Evolutionary conservation across 441 rosid species (phyloP).

Genomic region (Cnidoscolus chayamansa): DNA sequence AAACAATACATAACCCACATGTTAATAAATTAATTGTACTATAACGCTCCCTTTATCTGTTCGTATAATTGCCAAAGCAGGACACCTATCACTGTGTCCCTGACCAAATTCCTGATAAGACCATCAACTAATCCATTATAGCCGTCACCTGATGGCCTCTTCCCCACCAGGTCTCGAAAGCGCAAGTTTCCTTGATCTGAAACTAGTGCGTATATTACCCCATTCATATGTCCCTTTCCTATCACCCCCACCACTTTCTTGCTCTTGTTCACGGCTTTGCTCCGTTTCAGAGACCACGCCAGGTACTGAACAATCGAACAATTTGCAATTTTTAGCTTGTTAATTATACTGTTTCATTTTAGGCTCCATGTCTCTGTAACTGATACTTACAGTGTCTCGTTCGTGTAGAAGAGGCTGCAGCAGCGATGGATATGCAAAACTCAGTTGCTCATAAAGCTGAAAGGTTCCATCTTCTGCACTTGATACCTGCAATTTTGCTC

Average conservation of each 20-base stretch:
- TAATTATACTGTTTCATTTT: not conserved
- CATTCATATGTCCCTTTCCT: conserved; percentile 84
- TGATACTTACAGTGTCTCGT: conserved; percentile 66
- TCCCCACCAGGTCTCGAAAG: conserved; percentile 69
- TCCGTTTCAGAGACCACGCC: conserved; percentile 83
- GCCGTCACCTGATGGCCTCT: conserved; percentile 31
- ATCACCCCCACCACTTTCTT: conserved; percentile 76
- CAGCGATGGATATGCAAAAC: conserved; percentile 67
- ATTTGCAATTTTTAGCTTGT: not conserved
- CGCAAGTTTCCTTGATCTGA: conserved; percentile 71
- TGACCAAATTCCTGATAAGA: conserved; percentile 21
- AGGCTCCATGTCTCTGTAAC: not conserved
- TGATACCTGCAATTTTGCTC: conserved; percentile 37
- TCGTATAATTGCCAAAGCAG: conserved; percentile 24
- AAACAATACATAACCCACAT: no score
- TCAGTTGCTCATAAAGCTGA: conserved; percentile 63
- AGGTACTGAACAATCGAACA: conserved; percentile 47
- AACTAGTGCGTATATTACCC: conserved; percentile 66
- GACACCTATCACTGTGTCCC: conserved; percentile 24
- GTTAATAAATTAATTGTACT: not conserved
- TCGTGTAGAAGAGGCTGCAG: conserved; percentile 73
- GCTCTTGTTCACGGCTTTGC: conserved; percentile 78
- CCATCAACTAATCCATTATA: conserved; percentile 6
- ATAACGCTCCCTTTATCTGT: conserved; percentile 1
- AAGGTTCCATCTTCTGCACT: conserved; percentile 35